Evolutionary conservation across 2,329 filamentous ascomycete genomes (phyloP), one percentile per base, ranked within the genome.

Genomic region (Hymenoscyphus linearis): DNA sequence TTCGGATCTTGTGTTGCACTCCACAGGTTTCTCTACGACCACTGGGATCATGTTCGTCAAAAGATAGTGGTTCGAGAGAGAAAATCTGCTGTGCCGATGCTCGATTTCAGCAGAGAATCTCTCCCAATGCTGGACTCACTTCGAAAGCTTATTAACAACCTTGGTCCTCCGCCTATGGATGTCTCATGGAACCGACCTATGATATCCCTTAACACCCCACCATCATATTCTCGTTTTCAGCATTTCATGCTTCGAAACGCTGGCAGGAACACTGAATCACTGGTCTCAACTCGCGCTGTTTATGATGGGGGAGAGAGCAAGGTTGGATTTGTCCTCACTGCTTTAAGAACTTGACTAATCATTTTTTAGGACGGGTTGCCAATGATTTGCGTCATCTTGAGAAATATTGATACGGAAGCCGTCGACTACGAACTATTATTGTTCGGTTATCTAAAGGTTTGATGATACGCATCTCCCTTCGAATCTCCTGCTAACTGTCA

Each of bases 221-320:
- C 84, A 0, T 76, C 82, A 6, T 89, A 89, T 70, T 88, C 85
- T 2, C 78, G 85, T 26, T 89, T 89, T 66, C 86, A 89, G 66
- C 84, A 88, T 65, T 89, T 89, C 68, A 89, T 89, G 86, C 78
- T 89, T 53, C 82, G 83, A 18, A 88, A 89, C 70, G 86, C 86
- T 1, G 86, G 86, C 65, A 80, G 83, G 40, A 84, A 83, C 66
- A 84, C 82, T 0, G 86, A 88, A 66, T 86, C 85, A 2, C 84
- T 86, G 62, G 73, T 86, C 25, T 86, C 85, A 2, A 82, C 83
- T 26, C 79, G 85, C 25, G 85, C 86, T 27, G 83, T 89, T 13
- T 89, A 89, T 68, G 86, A 89, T 69, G 86, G 86, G 36, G 86
- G 86, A 22, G 85, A 89, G 73, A 88, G 84, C 74, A 88, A 87